phyloP scores from a whole-genome alignment of 1,284 basidiomycete genomes.

The Cryptococcus sp. region DNA sequence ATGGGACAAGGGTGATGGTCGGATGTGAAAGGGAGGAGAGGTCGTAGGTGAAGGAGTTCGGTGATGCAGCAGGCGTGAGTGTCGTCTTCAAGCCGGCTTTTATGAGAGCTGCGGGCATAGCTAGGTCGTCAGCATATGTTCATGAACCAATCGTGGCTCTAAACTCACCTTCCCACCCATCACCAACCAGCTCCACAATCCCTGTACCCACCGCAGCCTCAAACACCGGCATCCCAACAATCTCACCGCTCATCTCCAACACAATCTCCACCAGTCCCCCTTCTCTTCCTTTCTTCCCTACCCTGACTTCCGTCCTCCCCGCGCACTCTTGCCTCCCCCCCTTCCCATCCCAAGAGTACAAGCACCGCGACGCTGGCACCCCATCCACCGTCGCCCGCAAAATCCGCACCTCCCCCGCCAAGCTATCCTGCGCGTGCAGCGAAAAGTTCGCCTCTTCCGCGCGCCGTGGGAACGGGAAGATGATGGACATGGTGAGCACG shows the following conservation, averaged over 20 bases:
- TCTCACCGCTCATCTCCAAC: conserved; percentile 20
- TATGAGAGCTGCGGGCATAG: conserved; percentile 9
- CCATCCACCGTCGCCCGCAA: conserved; percentile 18
- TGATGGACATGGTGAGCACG: conserved; percentile 14
- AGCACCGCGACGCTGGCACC: conserved; percentile 5
- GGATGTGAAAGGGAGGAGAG: conserved; percentile 4
- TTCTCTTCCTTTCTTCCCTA: conserved; percentile 9
- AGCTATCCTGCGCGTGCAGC: not conserved
- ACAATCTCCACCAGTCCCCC: conserved; percentile 21
- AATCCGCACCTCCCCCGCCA: conserved; percentile 14
- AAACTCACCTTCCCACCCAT: conserved; percentile 33
- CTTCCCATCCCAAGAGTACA: not conserved
- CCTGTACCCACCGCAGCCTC: conserved; percentile 16
- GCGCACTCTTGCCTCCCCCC: too few relatives aligned
- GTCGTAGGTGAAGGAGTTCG: conserved; percentile 9
- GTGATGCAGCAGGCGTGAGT: conserved; percentile 7
- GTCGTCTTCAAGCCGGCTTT: conserved; percentile 8
- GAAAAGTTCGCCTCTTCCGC: conserved; percentile 21
- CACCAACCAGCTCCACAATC: conserved; percentile 26
- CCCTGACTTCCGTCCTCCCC: conserved; percentile 5
- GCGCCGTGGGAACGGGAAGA: conserved; percentile 27
- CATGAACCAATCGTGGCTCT: not conserved
- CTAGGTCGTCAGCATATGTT: not conserved
- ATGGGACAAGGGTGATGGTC: conserved; percentile 3
- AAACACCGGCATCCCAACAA: conserved; percentile 24